Conservation (phyloP, 257 asterid genomes). For the Galeopsis tetrahit region DNA sequence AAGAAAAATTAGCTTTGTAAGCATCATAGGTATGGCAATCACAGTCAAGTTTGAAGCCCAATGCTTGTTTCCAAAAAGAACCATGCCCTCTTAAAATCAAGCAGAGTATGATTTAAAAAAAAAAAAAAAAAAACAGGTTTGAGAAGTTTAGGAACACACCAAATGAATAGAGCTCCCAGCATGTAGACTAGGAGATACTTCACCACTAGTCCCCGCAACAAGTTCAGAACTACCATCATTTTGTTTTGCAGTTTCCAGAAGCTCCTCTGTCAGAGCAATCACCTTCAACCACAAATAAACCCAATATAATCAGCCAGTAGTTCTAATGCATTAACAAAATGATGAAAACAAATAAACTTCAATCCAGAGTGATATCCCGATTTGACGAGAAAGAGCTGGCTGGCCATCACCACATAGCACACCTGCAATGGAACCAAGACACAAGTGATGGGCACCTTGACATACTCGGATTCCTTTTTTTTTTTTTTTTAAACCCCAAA, state of each 20-base stretch:
- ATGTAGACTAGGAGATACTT: slow-evolving; percentile 53
- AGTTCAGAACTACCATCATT: slow-evolving; percentile 57
- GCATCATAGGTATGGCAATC: slow-evolving; percentile 1
- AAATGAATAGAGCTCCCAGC: slow-evolving; percentile 51
- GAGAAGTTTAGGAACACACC: slow-evolving; percentile 44
- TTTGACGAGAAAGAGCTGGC: slow-evolving; percentile 72
- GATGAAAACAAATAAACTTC: slow-evolving; percentile 56
- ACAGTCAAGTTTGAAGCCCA: not conserved
- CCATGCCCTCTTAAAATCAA: not conserved
- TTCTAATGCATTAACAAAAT: slow-evolving; percentile 31
- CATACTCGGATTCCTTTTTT: slow-evolving; percentile 50
- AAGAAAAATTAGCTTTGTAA: slow-evolving; percentile 31
- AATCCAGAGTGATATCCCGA: slow-evolving; percentile 86
- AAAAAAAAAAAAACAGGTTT: slow-evolving; percentile 18
- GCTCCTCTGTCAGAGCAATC: slow-evolving; percentile 93
- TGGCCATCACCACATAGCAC: slow-evolving; percentile 86
- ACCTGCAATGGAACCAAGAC: slow-evolving; percentile 96
- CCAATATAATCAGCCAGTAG: slow-evolving; percentile 29
- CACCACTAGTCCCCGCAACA: slow-evolving; percentile 51
- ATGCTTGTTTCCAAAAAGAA: not conserved
- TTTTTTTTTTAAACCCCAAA: slow-evolving; percentile 45
- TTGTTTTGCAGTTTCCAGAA: slow-evolving; percentile 79
- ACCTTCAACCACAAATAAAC: slow-evolving; percentile 63
- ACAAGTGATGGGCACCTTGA: slow-evolving; percentile 85
- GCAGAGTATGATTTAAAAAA: not conserved